Base-by-base conservation (phyloP, 2,329 filamentous ascomycete genomes). In the Gaeumannomyces tritici region DNA sequence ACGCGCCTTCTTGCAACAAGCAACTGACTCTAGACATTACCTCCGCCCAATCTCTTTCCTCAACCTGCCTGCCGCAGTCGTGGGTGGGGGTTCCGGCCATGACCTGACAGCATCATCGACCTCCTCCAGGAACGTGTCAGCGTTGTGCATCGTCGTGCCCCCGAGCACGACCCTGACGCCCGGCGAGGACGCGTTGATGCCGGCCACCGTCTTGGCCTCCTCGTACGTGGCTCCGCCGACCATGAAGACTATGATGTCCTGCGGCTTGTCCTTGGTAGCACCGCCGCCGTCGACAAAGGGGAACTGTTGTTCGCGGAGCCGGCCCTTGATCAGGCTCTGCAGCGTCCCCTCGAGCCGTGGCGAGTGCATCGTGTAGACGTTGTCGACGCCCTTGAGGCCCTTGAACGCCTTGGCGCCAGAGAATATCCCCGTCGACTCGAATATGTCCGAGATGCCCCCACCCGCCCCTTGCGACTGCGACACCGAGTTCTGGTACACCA, bases 321-420 rank as follows among this genome's bases (percentile, higher is more conserved):
- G 86, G 0, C 95, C 96, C 72, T 96, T 97, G 77, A 98, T 93
- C 61, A 99, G 79, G 69, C 93, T 93, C 72, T 97, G 93, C 24
- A 99, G 77, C 0, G 92, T 98, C 28, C 84, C 84, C 73, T 97
- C 93, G 21, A 99, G 76, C 27, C 91, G 83, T 0, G 96, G 92
- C 7, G 91, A 96, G 74, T 99, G 95, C 73, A 99, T 96, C 0
- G 95, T 99, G 73, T 99, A 99, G 31, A 99, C 95, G 69, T 99
- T 99, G 73, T 99, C 96, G 1, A 99, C 95, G 1, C 95, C 95
- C 71, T 98, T 97, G 18, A 99, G 81, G 0, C 95, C 95, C 71
- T 96, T 96, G 74, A 99, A 92, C 6, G 93, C 87, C 70, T 89
- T 91, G 54, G 91, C 84, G 15, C 90, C 90, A 0, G 91, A 90